Conservation (phyloP, 1,139 yeast genomes). For the Nematodospora anomalae region DNA sequence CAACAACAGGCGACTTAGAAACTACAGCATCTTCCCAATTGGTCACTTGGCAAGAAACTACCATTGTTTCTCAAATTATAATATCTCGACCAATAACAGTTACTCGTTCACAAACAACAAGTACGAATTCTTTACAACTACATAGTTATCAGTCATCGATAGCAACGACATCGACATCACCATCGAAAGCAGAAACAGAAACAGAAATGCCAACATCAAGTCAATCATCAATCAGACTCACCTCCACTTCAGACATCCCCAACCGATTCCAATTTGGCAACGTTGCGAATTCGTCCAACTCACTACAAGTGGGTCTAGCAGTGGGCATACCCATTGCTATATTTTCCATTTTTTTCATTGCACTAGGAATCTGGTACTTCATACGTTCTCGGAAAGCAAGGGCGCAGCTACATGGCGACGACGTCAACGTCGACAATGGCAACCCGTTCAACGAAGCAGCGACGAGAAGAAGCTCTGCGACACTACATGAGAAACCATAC, state of each 20-base stretch:
- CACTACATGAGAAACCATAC: constrained; percentile 13
- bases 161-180: constrained; percentile 3
- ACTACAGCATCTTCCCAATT: not conserved
- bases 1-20: constrained; percentile 4
- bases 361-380: constrained; percentile 23
- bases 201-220: constrained; percentile 1
- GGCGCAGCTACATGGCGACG: not conserved
- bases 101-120: not conserved
- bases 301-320: constrained; percentile 37
- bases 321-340: constrained; percentile 46
- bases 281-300: constrained; percentile 9
- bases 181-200: constrained; percentile 6
- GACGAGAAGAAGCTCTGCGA: constrained; percentile 7
- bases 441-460: not conserved
- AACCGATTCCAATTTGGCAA: constrained; percentile 7
- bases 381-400: constrained; percentile 20
- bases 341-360: constrained; percentile 26
- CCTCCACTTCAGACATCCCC: constrained; percentile 5
- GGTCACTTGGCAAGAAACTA: constrained; percentile 6
- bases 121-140: not conserved
- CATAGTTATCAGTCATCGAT: not conserved
- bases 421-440: not conserved
- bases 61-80: constrained; percentile 3
- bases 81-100: constrained; percentile 5
- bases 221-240: constrained; percentile 4